Base-by-base conservation (phyloP, 768 basidiomycete species). In the Mycena leptocephala region DNA sequence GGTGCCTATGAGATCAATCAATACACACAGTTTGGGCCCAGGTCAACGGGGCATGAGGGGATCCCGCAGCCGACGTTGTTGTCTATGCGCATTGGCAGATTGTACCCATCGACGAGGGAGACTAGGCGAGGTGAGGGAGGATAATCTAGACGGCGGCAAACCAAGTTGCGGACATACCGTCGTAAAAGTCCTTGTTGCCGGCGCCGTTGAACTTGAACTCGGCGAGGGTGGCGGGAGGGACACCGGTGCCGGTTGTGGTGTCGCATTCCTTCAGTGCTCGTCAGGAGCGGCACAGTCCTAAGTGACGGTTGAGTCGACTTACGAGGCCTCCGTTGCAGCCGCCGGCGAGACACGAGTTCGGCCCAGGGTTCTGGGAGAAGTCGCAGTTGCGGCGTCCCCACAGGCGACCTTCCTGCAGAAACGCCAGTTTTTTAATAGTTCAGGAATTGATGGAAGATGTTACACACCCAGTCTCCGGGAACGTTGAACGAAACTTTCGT, bases 31-130 rank as follows among this genome's bases (percentile, higher is more conserved):
- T 43, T 66, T 35, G 72, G 63, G 37, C 56, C 63, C 0, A 73
- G 72, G 64, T 66, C 64, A 2, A 73, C 89, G 0, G 89, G 83
- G 78, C 91, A 93, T 65, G 86, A 82, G 80, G n/a, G n/a, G n/a
- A n/a, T n/a, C n/a, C n/a, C n/a, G n/a, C n/a, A n/a, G n/a, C n/a
- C n/a, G n/a, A n/a, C 84, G 80, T 86, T 88, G 80, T 89, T 92
- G 59, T 84, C 87, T 61, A 93, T 90, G 5, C 86, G 80, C 79
- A 92, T 83, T 18, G 92, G 92, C 24, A 93, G 81, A 79, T 92
- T 91, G 76, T 86, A 92, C 7, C 92, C 92, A 77, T 92, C 90
- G 32, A 92, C 92, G 7, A 93, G 83, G 43, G 90, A 91, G 26
- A 92, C 91, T 90, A 16, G 24, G 53, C 24, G 59, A 61, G 24